Percentiles rank a stretch among this genome's conserved stretches.
Evolutionary conservation across 2,329 filamentous ascomycete genomes (phyloP).

Genomic region (Fusarium protoensiforme): DNA sequence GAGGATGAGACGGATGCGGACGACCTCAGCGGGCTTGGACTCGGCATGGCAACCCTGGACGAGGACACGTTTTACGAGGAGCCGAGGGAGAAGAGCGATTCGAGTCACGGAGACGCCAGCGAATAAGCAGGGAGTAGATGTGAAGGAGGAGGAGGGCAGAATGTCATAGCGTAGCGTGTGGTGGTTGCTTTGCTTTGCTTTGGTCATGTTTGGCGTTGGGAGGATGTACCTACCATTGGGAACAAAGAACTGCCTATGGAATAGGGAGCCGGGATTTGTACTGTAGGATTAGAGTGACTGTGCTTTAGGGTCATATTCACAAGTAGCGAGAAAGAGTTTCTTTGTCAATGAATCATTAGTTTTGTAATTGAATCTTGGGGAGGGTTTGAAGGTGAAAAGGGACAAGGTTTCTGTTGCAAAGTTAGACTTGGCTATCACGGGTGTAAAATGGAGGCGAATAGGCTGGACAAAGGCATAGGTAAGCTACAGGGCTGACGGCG

Average conservation of each 20-base stretch:
- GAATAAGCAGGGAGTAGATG: constrained; percentile 1
- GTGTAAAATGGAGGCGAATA: constrained; percentile 11
- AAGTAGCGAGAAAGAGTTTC: neutral
- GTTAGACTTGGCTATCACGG: neutral
- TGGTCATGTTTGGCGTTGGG: constrained; percentile 12
- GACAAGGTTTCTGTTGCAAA: neutral
- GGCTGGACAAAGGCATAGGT: constrained; percentile 21
- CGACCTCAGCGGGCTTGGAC: constrained; percentile 39
- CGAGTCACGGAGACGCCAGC: constrained; percentile 6
- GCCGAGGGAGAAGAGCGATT: constrained; percentile 35
- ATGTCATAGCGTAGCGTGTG: constrained; percentile 3
- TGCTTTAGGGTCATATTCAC: neutral
- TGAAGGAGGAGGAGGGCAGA: neutral
- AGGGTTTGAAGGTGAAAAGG: neutral
- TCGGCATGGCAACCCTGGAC: constrained; percentile 43
- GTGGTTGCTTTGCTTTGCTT: constrained; percentile 2
- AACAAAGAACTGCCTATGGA: neutral
- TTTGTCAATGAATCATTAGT: neutral
- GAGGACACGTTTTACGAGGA: constrained; percentile 41
- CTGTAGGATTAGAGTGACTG: neutral
- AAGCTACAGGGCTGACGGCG: constrained; percentile 31
- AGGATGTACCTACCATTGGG: neutral
- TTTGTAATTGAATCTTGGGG: neutral
- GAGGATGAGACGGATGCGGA: constrained; percentile 52
- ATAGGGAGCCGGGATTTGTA: neutral